phyloP scores from a whole-genome alignment of 768 basidiomycete species.

The Termitomyces sp. region DNA sequence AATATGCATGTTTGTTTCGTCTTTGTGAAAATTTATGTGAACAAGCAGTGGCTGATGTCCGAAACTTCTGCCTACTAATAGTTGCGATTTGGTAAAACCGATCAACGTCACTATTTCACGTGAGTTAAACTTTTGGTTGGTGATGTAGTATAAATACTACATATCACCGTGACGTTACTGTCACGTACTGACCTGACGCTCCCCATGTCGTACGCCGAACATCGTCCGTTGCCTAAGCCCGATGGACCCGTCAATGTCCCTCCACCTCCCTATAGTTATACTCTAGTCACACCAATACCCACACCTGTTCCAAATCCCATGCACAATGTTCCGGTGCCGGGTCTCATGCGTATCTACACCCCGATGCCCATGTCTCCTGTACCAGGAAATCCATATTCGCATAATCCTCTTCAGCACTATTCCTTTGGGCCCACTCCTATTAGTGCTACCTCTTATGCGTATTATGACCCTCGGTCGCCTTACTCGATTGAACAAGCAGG shows the following conservation, averaged over 20 bases:
- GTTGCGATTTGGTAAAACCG: too few relatives aligned
- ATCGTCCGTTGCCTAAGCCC: not conserved
- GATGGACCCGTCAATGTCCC: not conserved
- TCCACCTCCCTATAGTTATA: slow-evolving; percentile 5
- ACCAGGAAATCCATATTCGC: not conserved
- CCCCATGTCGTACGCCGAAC: slow-evolving; percentile 3
- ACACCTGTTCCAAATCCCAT: not conserved
- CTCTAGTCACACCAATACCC: not conserved
- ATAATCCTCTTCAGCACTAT: slow-evolving; percentile 6
- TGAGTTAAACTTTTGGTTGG: too few relatives aligned
- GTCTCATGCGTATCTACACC: not conserved
- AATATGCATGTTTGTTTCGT: not conserved
- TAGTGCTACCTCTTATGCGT: slow-evolving; percentile 31
- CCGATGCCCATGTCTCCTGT: slow-evolving; percentile 1
- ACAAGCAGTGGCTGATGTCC: not conserved
- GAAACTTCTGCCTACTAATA: too few relatives aligned
- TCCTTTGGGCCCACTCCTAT: slow-evolving; percentile 35
- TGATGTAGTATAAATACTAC: too few relatives aligned
- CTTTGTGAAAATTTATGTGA: not conserved
- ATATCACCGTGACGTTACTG: not conserved
- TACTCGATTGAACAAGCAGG: slow-evolving; percentile 26
- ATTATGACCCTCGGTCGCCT: slow-evolving; percentile 31
- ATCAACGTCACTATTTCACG: too few relatives aligned
- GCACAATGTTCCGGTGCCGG: not conserved
- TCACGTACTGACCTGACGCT: not conserved